Evolutionary conservation across 2,329 filamentous ascomycete genomes (phyloP), one percentile per base, ranked within the genome.

Genomic region (Cladophialophora chaetospira): DNA sequence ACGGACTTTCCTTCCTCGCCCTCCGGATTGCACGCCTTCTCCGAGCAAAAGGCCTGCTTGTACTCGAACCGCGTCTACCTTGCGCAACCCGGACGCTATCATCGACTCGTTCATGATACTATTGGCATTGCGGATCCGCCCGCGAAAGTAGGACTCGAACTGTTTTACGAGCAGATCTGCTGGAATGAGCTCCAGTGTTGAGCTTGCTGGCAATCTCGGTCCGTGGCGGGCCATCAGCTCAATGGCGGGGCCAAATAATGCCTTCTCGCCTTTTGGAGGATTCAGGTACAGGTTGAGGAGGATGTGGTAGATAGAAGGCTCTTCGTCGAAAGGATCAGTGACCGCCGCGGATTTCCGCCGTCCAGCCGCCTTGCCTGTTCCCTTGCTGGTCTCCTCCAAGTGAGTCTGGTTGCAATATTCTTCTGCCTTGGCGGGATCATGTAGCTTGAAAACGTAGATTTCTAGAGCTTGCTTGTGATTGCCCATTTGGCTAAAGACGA

Each of bases 381-480:
- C 70, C 21, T 55, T 53, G 15, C 75, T 70, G 10, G 67, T 66
- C 36, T 82, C 80, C 67, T 84, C 79, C 59, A 88, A 81, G 73
- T 96, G 88, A 55, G 92, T 83, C 60, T 86, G 86, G 73, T 97
- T 97, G 77, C 94, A 97, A 75, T 99, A 90, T 64, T 96, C 91
- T 81, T 99, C 94, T 28, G 94, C 94, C 73, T 96, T 97, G 10
- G 77, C 78, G 61, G 89, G 93, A 71, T 96, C 88, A 64, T 88
- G 78, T 71, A 99, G 83, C 71, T 93, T 94, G 75, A 97, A 99
- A 25, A 97, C 93, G 70, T 96, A 99, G 50, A 99, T 96, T 70
- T 94, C 88, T n/a, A 99, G 77, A 0, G 94, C 94, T 73, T 97
- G 91, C 69, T 91, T 92, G 75, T 99, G 92, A 66, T 93, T 88